These are phyloP conservation scores for Chimonanthus salicifolius DNA, from an alignment of 164 flowering plant genomes.

Conservation along the genomic window DNA sequence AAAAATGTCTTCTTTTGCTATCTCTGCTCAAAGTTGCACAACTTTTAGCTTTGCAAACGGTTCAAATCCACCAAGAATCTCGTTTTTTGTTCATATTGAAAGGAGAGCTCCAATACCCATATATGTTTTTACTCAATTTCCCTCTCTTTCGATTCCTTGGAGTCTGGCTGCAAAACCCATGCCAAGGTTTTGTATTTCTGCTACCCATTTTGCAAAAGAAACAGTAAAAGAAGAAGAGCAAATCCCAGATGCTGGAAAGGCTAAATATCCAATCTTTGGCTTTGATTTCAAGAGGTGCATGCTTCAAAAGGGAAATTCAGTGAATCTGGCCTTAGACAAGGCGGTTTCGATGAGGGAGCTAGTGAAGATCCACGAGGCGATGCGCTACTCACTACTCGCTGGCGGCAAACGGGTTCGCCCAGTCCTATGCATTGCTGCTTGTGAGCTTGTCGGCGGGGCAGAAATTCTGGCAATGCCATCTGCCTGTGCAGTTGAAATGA, in stretches of 20 bases:
- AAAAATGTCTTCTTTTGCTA: too few species aligned
- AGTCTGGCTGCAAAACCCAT: too few species aligned
- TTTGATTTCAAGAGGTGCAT: slow-evolving; percentile 54
- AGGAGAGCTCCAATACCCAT: too few species aligned
- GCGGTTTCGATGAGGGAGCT: slow-evolving; percentile 47
- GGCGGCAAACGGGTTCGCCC: slow-evolving; percentile 73
- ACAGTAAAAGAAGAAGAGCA: not conserved
- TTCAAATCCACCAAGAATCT: too few species aligned
- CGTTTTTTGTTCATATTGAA: too few species aligned
- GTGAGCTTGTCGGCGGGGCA: slow-evolving; percentile 57
- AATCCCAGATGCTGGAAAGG: slow-evolving; percentile 2
- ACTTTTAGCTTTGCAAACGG: too few species aligned
- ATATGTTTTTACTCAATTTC: too few species aligned
- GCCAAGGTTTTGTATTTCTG: too few species aligned
- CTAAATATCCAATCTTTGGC: too few species aligned
- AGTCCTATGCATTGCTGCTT: slow-evolving; percentile 60
- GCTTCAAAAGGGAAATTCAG: slow-evolving; percentile 32
- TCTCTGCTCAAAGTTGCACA: too few species aligned
- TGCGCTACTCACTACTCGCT: slow-evolving; percentile 68
- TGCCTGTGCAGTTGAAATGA: slow-evolving; percentile 78
- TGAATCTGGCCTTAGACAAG: slow-evolving; percentile 45
- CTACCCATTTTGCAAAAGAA: too few species aligned
- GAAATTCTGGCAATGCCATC: slow-evolving; percentile 51
- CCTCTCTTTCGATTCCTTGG: too few species aligned
- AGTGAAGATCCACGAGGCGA: slow-evolving; percentile 50